Evolutionary conservation across 2,329 filamentous ascomycete genomes (phyloP).

Genomic region (Ophidiomyces ophidiicola): DNA sequence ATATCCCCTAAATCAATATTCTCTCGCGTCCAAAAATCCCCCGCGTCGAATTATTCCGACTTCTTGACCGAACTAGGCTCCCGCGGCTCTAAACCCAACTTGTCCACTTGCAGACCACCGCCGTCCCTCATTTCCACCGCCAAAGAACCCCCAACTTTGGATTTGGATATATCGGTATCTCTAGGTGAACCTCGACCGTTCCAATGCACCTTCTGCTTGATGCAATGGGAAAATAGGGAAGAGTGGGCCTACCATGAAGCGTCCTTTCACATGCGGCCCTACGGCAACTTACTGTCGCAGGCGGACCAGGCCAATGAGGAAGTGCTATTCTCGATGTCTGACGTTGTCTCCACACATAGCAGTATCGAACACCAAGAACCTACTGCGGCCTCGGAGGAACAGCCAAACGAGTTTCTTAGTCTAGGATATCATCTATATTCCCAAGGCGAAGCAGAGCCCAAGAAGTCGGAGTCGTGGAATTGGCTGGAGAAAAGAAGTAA

Average conservation of each 20-base stretch:
- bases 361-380: background rate
- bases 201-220: constrained; percentile 13
- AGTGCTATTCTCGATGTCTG: constrained; percentile 8
- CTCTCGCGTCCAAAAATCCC: constrained; percentile 8
- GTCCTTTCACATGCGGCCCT: constrained; percentile 9
- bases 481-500: constrained; percentile 10
- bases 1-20: constrained; percentile 6
- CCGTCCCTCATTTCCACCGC: background rate
- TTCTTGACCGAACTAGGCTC: constrained; percentile 3
- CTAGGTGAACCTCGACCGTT: constrained; percentile 8
- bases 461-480: constrained; percentile 6
- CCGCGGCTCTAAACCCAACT: background rate
- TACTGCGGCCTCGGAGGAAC: background rate
- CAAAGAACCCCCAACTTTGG: constrained; percentile 4
- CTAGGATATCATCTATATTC: constrained; percentile 7
- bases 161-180: constrained; percentile 6
- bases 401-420: constrained; percentile 1
- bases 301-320: background rate
- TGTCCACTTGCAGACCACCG: background rate
- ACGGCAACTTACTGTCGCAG: constrained; percentile 1
- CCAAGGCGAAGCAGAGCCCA: background rate
- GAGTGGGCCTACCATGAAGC: constrained; percentile 12
- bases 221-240: constrained; percentile 10
- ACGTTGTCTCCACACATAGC: constrained; percentile 3
- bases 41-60: constrained; percentile 7